Percentiles rank a stretch among this genome's conserved stretches.
Evolutionary conservation across 768 basidiomycete genomes (phyloP).

Genomic region (Steccherinum ochraceum): DNA sequence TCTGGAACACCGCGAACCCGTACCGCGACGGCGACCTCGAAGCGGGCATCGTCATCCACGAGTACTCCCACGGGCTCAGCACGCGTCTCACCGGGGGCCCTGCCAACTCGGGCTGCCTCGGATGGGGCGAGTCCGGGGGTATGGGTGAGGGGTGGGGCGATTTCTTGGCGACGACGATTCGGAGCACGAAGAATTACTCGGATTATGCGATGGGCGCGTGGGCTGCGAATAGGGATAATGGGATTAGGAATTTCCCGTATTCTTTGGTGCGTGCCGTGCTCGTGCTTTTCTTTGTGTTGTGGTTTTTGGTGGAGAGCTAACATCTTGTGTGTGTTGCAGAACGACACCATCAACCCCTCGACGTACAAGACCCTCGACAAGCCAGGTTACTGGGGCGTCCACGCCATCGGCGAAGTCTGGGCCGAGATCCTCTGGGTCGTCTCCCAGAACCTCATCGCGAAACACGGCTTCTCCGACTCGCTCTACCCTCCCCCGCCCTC

Average conservation of each 20-base stretch:
- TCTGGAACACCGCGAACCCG: conserved; percentile 88
- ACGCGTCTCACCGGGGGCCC: conserved; percentile 95
- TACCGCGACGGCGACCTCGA: conserved; percentile 95
- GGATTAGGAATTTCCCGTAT: conserved; percentile 89
- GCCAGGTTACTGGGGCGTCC: conserved; percentile 90
- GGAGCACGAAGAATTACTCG: conserved; percentile 65
- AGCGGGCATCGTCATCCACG: conserved; percentile 95
- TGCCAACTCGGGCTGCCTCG: conserved; percentile 86
- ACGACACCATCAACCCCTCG: conserved; percentile 75
- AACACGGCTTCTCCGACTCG: conserved; percentile 73
- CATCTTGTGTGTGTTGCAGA: conserved; percentile 24
- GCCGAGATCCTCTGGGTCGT: conserved; percentile 85
- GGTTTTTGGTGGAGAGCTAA: background rate
- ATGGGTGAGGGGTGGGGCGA: conserved; percentile 99
- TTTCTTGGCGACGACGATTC: conserved; percentile 82
- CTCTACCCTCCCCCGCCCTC: conserved; percentile 77
- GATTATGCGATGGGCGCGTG: conserved; percentile 93
- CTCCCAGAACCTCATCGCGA: conserved; percentile 64
- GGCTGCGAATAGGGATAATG: conserved; percentile 73
- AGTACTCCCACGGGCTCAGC: conserved; percentile 82
- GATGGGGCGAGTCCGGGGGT: conserved; percentile 93
- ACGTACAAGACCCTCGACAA: conserved; percentile 94
- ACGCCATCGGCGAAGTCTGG: conserved; percentile 94
- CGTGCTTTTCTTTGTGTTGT: conserved; percentile 10
- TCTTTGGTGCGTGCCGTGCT: conserved; percentile 42